These are phyloP conservation scores for Leptosphaerulina australis DNA, from an alignment of 2,329 filamentous ascomycete species.

Conservation along the genomic window DNA sequence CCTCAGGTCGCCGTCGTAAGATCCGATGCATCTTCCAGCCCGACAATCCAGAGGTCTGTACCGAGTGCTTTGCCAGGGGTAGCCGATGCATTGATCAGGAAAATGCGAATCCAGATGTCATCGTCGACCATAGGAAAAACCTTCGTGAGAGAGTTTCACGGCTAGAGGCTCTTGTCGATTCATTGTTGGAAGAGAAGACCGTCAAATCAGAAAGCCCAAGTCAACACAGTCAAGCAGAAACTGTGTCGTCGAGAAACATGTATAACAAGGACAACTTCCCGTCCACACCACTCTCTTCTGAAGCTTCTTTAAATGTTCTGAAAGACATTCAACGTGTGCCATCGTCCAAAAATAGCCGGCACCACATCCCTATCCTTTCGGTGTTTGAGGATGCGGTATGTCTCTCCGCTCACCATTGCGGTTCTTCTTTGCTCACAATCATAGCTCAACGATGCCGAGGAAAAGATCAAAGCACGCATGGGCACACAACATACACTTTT, in stretches of 20 bases:
- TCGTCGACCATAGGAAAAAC: slow-evolving; percentile 52
- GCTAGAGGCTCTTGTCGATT: slow-evolving; percentile 50
- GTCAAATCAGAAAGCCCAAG: slow-evolving; percentile 38
- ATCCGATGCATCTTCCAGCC: slow-evolving; percentile 55
- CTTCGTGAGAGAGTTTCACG: slow-evolving; percentile 52
- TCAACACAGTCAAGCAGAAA: slow-evolving; percentile 32
- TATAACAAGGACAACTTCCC: slow-evolving; percentile 37
- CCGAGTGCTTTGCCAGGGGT: slow-evolving; percentile 54
- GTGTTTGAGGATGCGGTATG: slow-evolving; percentile 49
- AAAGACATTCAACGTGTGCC: slow-evolving; percentile 31
- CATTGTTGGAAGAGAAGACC: slow-evolving; percentile 45
- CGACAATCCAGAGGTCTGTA: slow-evolving; percentile 51
- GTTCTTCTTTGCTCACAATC: slow-evolving; percentile 19
- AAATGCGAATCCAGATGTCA: slow-evolving; percentile 47
- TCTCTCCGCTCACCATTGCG: background rate
- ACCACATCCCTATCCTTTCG: slow-evolving; percentile 48
- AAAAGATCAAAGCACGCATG: slow-evolving; percentile 37
- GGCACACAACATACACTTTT: slow-evolving; percentile 27
- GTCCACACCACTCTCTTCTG: slow-evolving; percentile 43
- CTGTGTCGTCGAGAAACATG: slow-evolving; percentile 33
- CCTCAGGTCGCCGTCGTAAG: slow-evolving; percentile 56
- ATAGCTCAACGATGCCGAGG: slow-evolving; percentile 47
- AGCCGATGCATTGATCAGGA: slow-evolving; percentile 56
- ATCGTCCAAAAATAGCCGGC: slow-evolving; percentile 30
- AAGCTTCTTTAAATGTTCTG: slow-evolving; percentile 33